phyloP scores from a whole-genome alignment of 139 green algal species.

The Micractinium sp. region DNA sequence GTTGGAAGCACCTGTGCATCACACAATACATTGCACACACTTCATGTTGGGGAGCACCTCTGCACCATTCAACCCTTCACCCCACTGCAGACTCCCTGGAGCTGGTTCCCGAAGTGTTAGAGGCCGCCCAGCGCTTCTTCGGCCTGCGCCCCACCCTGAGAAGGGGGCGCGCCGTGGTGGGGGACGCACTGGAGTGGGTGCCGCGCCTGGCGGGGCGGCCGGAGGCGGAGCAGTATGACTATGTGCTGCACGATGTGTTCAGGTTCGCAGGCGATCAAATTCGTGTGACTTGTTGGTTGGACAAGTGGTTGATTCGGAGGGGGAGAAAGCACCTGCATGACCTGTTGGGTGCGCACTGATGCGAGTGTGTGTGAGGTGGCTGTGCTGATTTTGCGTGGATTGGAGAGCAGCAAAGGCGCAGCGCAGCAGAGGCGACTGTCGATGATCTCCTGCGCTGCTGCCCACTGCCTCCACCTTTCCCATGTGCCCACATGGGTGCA shows the following conservation, averaged over 20 bases:
- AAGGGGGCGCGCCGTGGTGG: not conserved
- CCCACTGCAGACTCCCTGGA: conserved; percentile 24
- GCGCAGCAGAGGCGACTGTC: not conserved
- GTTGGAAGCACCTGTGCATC: no score
- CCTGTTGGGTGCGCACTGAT: no score
- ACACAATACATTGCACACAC: no score
- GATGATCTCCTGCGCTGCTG: not conserved
- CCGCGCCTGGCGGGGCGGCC: not conserved
- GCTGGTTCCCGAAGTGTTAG: conserved; percentile 24
- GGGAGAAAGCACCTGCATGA: no score
- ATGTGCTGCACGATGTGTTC: conserved; percentile 41
- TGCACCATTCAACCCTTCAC: no score
- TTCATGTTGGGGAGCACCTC: no score
- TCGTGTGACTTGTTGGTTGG: not conserved
- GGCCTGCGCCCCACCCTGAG: not conserved
- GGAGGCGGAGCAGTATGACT: conserved; percentile 4
- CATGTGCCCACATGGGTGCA: not conserved
- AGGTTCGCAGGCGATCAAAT: not conserved
- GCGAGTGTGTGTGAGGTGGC: not conserved
- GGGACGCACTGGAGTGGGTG: not conserved
- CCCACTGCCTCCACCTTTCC: not conserved
- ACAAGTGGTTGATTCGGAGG: no score
- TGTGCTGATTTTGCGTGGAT: no score
- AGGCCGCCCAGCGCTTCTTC: conserved; percentile 1
- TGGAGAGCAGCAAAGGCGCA: no score